Base-by-base conservation (phyloP, 1,284 basidiomycete genomes). In the Apiotrichum brassicae region DNA sequence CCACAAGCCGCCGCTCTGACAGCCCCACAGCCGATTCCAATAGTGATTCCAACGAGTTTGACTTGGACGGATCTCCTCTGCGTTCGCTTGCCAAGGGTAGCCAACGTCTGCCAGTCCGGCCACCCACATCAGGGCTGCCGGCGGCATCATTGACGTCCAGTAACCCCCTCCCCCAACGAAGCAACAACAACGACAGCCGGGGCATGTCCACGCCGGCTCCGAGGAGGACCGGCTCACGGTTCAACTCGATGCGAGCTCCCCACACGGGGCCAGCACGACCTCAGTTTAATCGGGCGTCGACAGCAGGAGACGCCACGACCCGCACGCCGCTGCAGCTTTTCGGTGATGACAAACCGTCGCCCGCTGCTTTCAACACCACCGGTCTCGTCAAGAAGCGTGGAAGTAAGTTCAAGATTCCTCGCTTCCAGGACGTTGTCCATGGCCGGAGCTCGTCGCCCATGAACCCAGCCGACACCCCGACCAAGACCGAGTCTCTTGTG, bases 361-460 rank as follows among this genome's bases (percentile, higher is more conserved):
- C 72, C 0, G 66, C 68, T 1, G 72, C 71, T 3, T 74, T 74
- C 36, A 64, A 64, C 8, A 70, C 68, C 9, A 66, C 68, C 1
- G 72, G 72, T 0, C 51, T 74, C 19, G 60, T 70, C 33, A 72
- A 72, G 60, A 74, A 74, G 52, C 62, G 62, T 26, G 67, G 68
- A 3, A 61, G 57, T 1, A 51, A 60, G 3, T 38, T 61, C 0
- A 12, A 6, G 5, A 57, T 69, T 5, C 66, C 68, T 1, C 58
- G 51, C 16, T 68, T 71, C 48, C 61, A 58, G 9, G 49, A 46
- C 33, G 42, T 46, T 38, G 16, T 26, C 8, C 51, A 51, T 36
- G 32, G 34, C 5, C 39, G 39, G 16, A 38, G 13, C 39, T 49
- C 43, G 43, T 48, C 51, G 6, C 43, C 51, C 6, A 20, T 53